These are phyloP conservation scores for Coniochaeta prunicola DNA, from an alignment of 2,329 filamentous ascomycete species.

Conservation along the genomic window DNA sequence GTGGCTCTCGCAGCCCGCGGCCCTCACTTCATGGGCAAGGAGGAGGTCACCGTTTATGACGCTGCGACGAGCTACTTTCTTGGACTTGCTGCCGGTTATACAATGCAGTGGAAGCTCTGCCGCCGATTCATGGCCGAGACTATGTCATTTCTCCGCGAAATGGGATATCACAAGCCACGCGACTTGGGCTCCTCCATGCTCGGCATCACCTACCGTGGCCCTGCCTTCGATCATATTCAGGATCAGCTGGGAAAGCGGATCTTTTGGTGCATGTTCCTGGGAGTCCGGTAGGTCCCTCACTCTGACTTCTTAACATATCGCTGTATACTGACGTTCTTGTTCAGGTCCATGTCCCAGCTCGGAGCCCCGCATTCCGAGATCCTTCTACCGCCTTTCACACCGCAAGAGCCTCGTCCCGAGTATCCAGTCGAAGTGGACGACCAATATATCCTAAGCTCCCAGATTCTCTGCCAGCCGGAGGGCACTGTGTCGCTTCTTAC, in stretches of 20 bases:
- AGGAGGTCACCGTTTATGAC: slow-evolving; percentile 42
- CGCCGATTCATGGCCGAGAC: slow-evolving; percentile 68
- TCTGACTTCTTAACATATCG: too few species aligned
- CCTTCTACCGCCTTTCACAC: slow-evolving; percentile 69
- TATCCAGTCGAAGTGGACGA: slow-evolving; percentile 80
- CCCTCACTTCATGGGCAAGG: slow-evolving; percentile 38
- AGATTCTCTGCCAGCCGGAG: slow-evolving; percentile 63
- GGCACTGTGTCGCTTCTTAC: slow-evolving; percentile 63
- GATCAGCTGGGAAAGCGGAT: slow-evolving; percentile 70
- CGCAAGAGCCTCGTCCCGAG: slow-evolving; percentile 68
- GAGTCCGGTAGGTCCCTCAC: slow-evolving; percentile 47
- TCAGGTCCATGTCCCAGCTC: slow-evolving; percentile 73
- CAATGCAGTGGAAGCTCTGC: slow-evolving; percentile 58
- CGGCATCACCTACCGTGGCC: slow-evolving; percentile 18
- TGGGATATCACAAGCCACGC: slow-evolving; percentile 56
- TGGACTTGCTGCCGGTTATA: slow-evolving; percentile 59
- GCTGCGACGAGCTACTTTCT: slow-evolving; percentile 72
- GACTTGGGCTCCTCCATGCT: slow-evolving; percentile 21
- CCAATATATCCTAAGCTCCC: slow-evolving; percentile 65
- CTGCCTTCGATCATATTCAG: slow-evolving; percentile 60
- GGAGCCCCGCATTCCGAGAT: slow-evolving; percentile 66
- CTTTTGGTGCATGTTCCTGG: slow-evolving; percentile 78
- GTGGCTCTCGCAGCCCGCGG: slow-evolving; percentile 63
- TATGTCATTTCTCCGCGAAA: slow-evolving; percentile 59
- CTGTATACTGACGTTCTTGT: not conserved